A percentile compares a stretch with the other conserved stretches of the same genome.
phyloP scores from a whole-genome alignment of 371 early-diverging fungal genomes.

The Polyrhizophydium stewartii region DNA sequence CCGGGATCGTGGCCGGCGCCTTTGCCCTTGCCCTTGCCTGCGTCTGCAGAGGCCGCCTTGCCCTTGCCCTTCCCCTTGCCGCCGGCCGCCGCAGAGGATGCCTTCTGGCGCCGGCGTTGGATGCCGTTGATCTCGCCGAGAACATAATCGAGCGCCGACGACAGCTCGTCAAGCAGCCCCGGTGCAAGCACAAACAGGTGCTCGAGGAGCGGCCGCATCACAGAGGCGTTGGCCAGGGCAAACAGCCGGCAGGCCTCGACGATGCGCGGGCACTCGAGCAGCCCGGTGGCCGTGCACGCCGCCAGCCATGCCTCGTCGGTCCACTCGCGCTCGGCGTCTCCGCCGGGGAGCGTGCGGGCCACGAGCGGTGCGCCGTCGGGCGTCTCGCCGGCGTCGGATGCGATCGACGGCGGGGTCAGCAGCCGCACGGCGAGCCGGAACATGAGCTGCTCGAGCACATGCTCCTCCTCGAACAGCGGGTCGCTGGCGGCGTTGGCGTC shows the following conservation, averaged over 20 bases:
- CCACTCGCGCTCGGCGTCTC: not conserved
- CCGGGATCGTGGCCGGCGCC: not conserved
- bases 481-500: not conserved
- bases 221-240: not conserved
- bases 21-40: not conserved
- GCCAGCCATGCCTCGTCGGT: not conserved
- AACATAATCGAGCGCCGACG: constrained; percentile 4
- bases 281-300: no score
- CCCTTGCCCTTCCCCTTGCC: constrained; percentile 26
- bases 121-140: constrained; percentile 9
- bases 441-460: not conserved
- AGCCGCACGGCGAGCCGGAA: not conserved
- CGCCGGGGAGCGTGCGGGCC: not conserved
- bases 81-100: constrained; percentile 7
- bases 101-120: constrained; percentile 19
- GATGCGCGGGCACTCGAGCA: not conserved
- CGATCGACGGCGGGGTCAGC: not conserved
- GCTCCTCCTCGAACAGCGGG: not conserved
- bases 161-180: constrained; percentile 1
- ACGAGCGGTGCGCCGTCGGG: not conserved
- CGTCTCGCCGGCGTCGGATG: not conserved
- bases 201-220: not conserved
- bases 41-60: not conserved
- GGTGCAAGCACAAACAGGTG: not conserved
- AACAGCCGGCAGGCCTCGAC: not conserved